A percentile compares a stretch with the other conserved stretches of the same genome.
Conservation (phyloP, 306 rosid species). For the Cucurbita pepo region DNA sequence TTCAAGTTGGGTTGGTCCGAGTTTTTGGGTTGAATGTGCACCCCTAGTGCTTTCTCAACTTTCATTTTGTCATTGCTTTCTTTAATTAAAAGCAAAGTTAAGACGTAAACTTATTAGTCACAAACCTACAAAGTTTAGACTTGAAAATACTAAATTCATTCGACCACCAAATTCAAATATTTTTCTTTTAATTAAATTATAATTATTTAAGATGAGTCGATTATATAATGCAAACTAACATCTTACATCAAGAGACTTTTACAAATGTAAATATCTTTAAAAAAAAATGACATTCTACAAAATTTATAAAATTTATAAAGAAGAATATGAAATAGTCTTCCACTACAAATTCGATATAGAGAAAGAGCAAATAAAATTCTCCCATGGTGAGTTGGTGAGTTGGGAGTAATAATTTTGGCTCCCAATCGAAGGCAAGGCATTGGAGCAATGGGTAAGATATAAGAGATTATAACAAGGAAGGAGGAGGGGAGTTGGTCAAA, state of each 20-base stretch:
- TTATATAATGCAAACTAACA: neutral
- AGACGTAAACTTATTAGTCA: no score
- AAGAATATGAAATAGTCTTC: neutral
- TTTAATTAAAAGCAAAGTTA: no score
- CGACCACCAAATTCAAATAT: no score
- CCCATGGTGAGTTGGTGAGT: no score
- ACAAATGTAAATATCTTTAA: neutral
- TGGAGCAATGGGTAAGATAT: neutral
- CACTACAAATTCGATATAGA: neutral
- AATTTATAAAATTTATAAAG: neutral
- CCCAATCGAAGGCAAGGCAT: neutral
- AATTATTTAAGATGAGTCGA: neutral
- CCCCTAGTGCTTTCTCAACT: no score
- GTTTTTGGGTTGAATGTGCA: no score
- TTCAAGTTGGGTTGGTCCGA: no score
- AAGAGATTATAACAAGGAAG: neutral
- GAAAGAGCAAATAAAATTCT: neutral
- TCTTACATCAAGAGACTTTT: neutral
- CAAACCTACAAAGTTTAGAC: no score
- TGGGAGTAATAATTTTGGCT: neutral
- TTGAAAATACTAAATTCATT: no score
- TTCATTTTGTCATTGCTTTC: no score
- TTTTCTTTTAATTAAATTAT: no score
- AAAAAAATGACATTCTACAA: neutral
- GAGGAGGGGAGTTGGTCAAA: slow-evolving; percentile 7